Evolutionary conservation across 208 protist genomes (phyloP).

Genomic region (Trypanosoma avium): DNA sequence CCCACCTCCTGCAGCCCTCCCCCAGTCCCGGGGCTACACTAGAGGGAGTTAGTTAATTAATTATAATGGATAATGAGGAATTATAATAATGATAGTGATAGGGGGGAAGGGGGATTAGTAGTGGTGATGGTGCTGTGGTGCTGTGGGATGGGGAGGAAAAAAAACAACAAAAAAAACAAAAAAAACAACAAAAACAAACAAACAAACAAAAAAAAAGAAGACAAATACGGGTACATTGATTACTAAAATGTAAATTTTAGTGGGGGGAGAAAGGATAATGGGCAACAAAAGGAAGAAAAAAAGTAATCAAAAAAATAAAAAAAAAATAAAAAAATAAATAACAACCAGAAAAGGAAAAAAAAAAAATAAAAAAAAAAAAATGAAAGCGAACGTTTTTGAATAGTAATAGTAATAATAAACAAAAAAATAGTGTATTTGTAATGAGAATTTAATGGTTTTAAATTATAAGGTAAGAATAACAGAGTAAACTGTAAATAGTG

Average conservation of each 20-base stretch:
- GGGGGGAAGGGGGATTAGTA: not conserved
- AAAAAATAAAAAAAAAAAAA: no score
- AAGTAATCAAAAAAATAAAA: not conserved
- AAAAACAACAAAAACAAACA: constrained; percentile 2
- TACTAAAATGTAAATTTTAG: no score
- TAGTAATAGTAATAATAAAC: no score
- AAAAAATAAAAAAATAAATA: constrained; percentile 2
- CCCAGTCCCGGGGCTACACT: not conserved
- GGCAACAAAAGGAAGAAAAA: not conserved
- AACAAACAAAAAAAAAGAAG: constrained; percentile 1
- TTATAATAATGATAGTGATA: not conserved
- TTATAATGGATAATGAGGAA: no score
- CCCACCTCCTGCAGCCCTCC: not conserved
- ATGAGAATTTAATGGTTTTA: no score
- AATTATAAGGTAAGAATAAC: no score
- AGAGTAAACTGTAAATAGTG: no score
- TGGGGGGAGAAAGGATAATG: not conserved
- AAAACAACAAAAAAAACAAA: not conserved
- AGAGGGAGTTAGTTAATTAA: no score
- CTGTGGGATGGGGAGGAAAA: not conserved
- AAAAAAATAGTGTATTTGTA: no score
- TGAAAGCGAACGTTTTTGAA: no score
- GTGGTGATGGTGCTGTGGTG: no score
- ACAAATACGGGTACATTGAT: not conserved
- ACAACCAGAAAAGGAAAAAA: no score